Base-by-base conservation (phyloP, 192 early-diverging fungal species). In the Entophlyctis luteolus region DNA sequence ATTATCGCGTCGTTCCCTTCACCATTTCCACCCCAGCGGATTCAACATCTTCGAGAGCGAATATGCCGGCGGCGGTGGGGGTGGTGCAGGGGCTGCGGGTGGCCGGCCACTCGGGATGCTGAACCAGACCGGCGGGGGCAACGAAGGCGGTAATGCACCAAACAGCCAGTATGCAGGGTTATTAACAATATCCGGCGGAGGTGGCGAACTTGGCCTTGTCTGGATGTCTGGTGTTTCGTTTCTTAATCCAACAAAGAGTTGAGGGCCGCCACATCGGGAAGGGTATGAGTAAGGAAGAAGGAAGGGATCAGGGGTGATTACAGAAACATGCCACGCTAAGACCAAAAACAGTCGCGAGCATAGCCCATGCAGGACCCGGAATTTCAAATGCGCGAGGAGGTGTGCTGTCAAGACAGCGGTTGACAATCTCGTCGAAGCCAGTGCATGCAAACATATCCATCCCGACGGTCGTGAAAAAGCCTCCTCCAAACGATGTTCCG, bases 141-240 rank as follows among this genome's bases (percentile, higher is more conserved):
- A 29, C 18, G 46, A 39, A 8, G 68, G 58, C 22, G 68, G 68
- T 6, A 42, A 4, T 8, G 68, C 68, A 14, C 68, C 68, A 60
- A 70, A 70, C 34, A 70, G 18, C 68, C 68, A 70, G 32, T 70
- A 70, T 20, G 68, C 68, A 8, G 68, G 68, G 57, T 70, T 70
- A 35, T 54, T 62, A 6, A 29, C 37, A 6, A 38, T 18, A 53
- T 58, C 56, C 4, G 55, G 68, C 18, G 50, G 42, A 18, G 68
- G 68, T 22, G 63, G 63, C 5, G 59, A 36, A 48, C 58, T 37
- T 5, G 68, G 52, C 20, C 68, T 20, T 23, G 68, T 70, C 35
- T 70, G 68, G 39, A 66, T 31, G 29, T 66, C 48, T 60, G 59
- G 8, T 52, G 42, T 10, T n/a, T n/a, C n/a, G n/a, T n/a, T n/a